Conservation (phyloP, 306 rosid species). For the Cicer yamashitae region DNA sequence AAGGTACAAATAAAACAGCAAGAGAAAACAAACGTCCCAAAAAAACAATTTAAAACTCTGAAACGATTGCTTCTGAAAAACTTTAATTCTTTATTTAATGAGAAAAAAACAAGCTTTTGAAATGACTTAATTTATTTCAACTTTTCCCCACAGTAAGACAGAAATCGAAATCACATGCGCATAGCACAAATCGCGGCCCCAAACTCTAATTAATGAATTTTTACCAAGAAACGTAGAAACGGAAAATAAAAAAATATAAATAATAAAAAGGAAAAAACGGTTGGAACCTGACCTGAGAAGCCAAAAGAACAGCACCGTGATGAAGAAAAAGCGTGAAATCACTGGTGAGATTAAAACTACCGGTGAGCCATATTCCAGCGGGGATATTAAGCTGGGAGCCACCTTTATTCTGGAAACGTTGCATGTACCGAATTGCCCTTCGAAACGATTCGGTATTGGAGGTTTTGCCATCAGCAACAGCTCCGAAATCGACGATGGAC, state of each 20-base stretch:
- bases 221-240: neutral
- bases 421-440: constrained; percentile 67
- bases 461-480: constrained; percentile 78
- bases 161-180: constrained; percentile 39
- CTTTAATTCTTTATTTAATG: neutral
- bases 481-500: constrained; percentile 84
- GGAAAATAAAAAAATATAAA: neutral
- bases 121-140: neutral
- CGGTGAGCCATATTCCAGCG: constrained; percentile 76
- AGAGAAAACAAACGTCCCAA: too few relatives aligned
- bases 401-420: constrained; percentile 56
- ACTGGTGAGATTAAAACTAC: constrained; percentile 88
- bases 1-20: constrained; percentile 5
- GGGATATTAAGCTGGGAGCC: constrained; percentile 88
- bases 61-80: too few relatives aligned
- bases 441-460: constrained; percentile 79
- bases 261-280: neutral
- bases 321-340: constrained; percentile 89
- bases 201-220: neutral
- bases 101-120: neutral
- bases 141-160: neutral
- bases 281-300: constrained; percentile 66
- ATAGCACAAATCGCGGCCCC: neutral
- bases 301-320: constrained; percentile 70
- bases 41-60: too few relatives aligned